Evolutionary conservation across 139 green algal species (phyloP), one percentile per base, ranked within the genome.

Genomic region (Micractinium conductrix): DNA sequence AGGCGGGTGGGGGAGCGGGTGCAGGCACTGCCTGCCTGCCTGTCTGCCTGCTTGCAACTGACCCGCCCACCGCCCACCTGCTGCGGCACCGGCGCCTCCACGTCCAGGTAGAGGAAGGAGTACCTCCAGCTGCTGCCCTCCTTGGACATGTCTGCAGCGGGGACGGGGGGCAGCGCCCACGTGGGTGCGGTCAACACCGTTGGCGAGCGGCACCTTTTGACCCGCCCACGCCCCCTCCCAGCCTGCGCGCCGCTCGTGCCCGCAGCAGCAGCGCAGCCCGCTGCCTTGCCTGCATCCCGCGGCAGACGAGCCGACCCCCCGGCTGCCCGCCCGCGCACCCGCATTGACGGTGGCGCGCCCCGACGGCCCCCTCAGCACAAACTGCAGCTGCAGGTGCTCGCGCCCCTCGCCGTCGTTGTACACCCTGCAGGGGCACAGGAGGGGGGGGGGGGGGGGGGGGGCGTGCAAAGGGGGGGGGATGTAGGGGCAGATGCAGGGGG

Each of bases 351-450:
- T 71, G 14, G 90, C 95, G 0, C 87, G 86, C 12, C 95, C 95
- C 62, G 85, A 91, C 37, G 93, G 91, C 0, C 95, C 95, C 22
- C 86, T 84, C 69, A 95, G 91, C 84, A 94, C 89, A 83, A 98
- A 98, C 80, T 98, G 94, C 37, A 97, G 81, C 91, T 96, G 92
- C 72, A 97, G 86, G 71, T 98, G 96, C 87, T 99, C 93, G 21
- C 87, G 85, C 2, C 96, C 96, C 55, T 93, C 89, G 21, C 74
- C 74, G 78, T 98, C 96, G 74, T 91, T 96, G 89, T 96, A 98
- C 42, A 95, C 89, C 67, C 93, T 88, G 78, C 62, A 45, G 43
- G 5, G 17, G 17, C 30, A 30, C 26, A 44, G 42, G 28, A 26
- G 74, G 6, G 33, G 75, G 9, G 75, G 38, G 58, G 12, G 30